Conservation (phyloP, 176 grass and related monocot species). For the Miscanthus lutarioriparius region DNA sequence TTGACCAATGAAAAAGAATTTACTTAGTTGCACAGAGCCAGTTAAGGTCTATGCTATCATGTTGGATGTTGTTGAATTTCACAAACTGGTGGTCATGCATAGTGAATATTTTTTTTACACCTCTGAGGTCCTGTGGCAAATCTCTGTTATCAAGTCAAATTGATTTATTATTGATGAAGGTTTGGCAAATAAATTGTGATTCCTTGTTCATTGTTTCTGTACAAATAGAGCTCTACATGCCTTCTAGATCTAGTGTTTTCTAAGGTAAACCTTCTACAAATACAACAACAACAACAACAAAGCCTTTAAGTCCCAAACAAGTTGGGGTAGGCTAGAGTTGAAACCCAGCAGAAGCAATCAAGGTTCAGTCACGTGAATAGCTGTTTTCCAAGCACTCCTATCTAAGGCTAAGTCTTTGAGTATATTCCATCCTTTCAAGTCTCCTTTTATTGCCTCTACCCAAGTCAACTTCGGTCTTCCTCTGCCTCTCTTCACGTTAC, state of each 20-base stretch:
- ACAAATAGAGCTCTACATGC: neutral
- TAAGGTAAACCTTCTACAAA: neutral
- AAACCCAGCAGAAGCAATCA: no score
- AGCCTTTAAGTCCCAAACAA: no score
- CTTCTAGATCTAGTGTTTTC: neutral
- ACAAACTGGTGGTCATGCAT: neutral
- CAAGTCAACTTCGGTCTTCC: no score
- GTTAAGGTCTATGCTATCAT: neutral
- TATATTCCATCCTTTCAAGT: no score
- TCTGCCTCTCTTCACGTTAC: no score
- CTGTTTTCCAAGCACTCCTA: no score
- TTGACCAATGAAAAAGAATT: neutral
- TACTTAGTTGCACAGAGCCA: neutral
- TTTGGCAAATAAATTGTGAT: neutral
- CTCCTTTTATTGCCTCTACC: no score
- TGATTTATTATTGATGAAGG: neutral
- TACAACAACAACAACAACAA: no score
- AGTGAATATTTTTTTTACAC: neutral
- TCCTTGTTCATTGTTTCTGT: conserved; percentile 6
- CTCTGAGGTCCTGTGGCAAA: neutral
- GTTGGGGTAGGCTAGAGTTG: no score
- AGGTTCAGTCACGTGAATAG: no score
- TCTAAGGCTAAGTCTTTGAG: no score
- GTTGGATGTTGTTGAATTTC: neutral
- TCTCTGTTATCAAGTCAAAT: conserved; percentile 7